These are phyloP conservation scores for Alternaria sp. DNA, from an alignment of 2,329 filamentous ascomycete genomes.

Conservation along the genomic window DNA sequence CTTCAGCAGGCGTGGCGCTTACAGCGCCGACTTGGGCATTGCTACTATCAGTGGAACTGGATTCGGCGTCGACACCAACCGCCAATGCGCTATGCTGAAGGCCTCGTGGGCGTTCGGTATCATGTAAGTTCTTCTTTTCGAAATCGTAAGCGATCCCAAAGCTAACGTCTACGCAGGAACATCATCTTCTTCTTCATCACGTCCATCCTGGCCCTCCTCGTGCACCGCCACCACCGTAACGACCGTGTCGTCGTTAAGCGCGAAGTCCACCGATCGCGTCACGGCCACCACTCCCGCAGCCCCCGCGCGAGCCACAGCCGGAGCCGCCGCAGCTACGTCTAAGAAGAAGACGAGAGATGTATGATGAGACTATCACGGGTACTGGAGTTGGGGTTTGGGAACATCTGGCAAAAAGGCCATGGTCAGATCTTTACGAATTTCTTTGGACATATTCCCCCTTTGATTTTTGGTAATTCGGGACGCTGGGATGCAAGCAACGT, in stretches of 20 bases:
- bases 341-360: background rate
- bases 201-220: constrained; percentile 66
- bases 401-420: background rate
- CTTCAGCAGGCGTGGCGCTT: constrained; percentile 24
- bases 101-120: constrained; percentile 87
- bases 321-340: constrained; percentile 48
- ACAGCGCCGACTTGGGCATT: constrained; percentile 63
- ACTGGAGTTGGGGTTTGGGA: background rate
- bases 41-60: constrained; percentile 61
- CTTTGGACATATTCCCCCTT: constrained; percentile 19
- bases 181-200: constrained; percentile 48
- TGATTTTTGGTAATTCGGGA: constrained; percentile 6
- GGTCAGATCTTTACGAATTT: constrained; percentile 21
- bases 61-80: constrained; percentile 65
- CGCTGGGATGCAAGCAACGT: background rate
- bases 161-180: constrained; percentile 42
- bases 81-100: constrained; percentile 92
- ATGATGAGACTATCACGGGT: background rate
- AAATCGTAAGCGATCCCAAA: background rate
- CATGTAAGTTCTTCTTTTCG: constrained; percentile 63
- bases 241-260: constrained; percentile 61
- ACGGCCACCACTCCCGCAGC: constrained; percentile 49
- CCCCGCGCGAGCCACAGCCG: constrained; percentile 46
- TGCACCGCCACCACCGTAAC: constrained; percentile 52
- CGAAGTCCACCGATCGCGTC: constrained; percentile 55